A percentile compares a stretch with the other conserved stretches of the same genome.
Conservation (phyloP, 352 stramenopile species). For the Phytophthora aleatoria region DNA sequence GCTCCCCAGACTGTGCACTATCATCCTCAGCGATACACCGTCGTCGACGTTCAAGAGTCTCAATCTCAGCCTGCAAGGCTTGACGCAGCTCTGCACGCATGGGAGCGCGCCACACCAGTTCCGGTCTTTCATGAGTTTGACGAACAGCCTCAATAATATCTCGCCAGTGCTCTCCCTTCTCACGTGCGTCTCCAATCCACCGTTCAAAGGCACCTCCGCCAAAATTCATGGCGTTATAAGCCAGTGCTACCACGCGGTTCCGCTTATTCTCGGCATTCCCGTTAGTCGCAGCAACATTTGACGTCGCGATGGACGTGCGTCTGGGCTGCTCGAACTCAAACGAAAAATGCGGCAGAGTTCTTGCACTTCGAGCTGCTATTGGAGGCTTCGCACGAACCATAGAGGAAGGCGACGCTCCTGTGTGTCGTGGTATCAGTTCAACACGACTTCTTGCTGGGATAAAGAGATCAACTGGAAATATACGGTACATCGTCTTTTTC, state of each 20-base stretch:
- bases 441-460: conserved; percentile 57
- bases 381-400: conserved; percentile 26
- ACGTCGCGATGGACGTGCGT: conserved; percentile 28
- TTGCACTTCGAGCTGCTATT: conserved; percentile 39
- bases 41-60: conserved; percentile 40
- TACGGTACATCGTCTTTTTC: conserved; percentile 78
- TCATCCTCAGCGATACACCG: conserved; percentile 15
- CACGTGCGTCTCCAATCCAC: conserved; percentile 67
- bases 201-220: conserved; percentile 57
- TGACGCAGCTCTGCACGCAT: conserved; percentile 69
- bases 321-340: conserved; percentile 61
- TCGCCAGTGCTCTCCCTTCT: conserved; percentile 76
- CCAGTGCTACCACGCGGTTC: conserved; percentile 40
- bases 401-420: conserved; percentile 42
- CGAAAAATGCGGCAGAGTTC: conserved; percentile 65
- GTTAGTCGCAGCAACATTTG: conserved; percentile 29
- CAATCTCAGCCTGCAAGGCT: conserved; percentile 63
- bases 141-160: conserved; percentile 67
- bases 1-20: conserved; percentile 20
- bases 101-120: conserved; percentile 72
- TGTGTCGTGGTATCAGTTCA: conserved; percentile 68
- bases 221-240: conserved; percentile 41
- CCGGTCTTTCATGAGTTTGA: conserved; percentile 62
- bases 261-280: conserved; percentile 50
- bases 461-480: conserved; percentile 85